A percentile compares a stretch with the other conserved stretches of the same genome.
Conservation (phyloP, 169 alveolate species). For the Babesia sp. region DNA sequence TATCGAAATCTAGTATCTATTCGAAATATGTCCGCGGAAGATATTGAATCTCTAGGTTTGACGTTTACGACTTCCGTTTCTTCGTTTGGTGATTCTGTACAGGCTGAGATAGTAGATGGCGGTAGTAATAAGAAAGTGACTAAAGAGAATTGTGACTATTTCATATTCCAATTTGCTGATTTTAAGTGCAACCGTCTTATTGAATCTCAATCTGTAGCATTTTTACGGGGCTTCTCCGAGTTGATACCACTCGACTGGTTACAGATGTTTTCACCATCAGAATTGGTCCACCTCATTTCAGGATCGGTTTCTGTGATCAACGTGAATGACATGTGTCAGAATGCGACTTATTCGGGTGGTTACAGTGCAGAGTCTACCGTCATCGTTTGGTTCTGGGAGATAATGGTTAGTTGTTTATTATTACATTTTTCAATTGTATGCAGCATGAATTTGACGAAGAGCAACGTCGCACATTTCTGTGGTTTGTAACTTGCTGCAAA, state of each 20-base stretch:
- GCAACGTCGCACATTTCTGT: conserved; percentile 86
- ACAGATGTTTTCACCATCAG: conserved; percentile 88
- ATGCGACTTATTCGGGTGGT: conserved; percentile 91
- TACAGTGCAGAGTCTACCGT: conserved; percentile 79
- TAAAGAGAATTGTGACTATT: conserved; percentile 38
- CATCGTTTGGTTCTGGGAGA: conserved; percentile 90
- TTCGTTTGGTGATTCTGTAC: conserved; percentile 37
- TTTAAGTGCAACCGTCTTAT: conserved; percentile 88
- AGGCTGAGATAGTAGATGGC: conserved; percentile 40
- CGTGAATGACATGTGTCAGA: conserved; percentile 84
- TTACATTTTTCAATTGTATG: not conserved
- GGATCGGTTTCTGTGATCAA: conserved; percentile 89
- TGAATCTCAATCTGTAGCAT: conserved; percentile 69
- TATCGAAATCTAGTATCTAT: conserved; percentile 36
- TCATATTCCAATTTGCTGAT: conserved; percentile 67
- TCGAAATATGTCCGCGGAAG: conserved; percentile 56
- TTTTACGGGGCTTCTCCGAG: conserved; percentile 85
- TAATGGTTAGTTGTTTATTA: conserved; percentile 63
- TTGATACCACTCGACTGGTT: conserved; percentile 90
- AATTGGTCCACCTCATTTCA: conserved; percentile 91
- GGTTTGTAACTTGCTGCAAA: conserved; percentile 95
- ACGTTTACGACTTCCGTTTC: conserved; percentile 43
- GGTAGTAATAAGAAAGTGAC: conserved; percentile 59
- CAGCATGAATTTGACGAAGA: conserved; percentile 72
- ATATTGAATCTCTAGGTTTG: conserved; percentile 46